Evolutionary conservation across 1,284 basidiomycete species (phyloP), one percentile per base, ranked within the genome.

Genomic region (Malassezia sp.): DNA sequence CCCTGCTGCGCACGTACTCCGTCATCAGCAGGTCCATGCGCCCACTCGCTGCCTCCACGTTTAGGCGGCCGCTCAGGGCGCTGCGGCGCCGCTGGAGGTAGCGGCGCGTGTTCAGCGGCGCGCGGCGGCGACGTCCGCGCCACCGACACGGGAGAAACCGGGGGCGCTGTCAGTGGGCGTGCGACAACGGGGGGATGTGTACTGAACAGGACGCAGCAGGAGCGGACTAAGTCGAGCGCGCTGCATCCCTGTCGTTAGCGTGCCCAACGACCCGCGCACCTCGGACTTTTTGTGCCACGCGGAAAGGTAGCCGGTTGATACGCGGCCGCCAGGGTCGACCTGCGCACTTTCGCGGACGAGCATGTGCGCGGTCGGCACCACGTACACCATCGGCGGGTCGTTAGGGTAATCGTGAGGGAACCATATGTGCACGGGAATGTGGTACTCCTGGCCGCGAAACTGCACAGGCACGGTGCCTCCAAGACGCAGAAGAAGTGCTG

Each of bases 381-480:
- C 90, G 72, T 87, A 96, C n/a, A 78, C 77, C 60, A 97, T 79
- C 7, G 93, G 93, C 2, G 88, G 80, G 24, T 76, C 74, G 33
- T 77, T 75, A 2, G 67, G 63, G 35, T 63, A 67, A 10, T 47
- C 56, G 14, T 53, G 47, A 3, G 63, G 63, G 5, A 70, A 50
- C 91, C 91, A 97, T 53, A 93, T 60, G 12, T 84, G 79, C 60
- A 97, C 73, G 2, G 93, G 91, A 58, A 97, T 96, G 71, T 97
- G 86, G 75, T 99, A 99, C 0, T 82, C 77, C 0, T 79, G 74
- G 4, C 76, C 74, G 40, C 82, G 79, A 72, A 81, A 95, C 0
- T 77, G 71, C 56, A 97, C 90, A 1, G 88, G 90, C 0, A 99
- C 75, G 1, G 95, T 80, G 9, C 93, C 93, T 60, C 90, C 84